Base-by-base conservation (phyloP, 208 protist genomes). In the Leishmania mexicana region DNA sequence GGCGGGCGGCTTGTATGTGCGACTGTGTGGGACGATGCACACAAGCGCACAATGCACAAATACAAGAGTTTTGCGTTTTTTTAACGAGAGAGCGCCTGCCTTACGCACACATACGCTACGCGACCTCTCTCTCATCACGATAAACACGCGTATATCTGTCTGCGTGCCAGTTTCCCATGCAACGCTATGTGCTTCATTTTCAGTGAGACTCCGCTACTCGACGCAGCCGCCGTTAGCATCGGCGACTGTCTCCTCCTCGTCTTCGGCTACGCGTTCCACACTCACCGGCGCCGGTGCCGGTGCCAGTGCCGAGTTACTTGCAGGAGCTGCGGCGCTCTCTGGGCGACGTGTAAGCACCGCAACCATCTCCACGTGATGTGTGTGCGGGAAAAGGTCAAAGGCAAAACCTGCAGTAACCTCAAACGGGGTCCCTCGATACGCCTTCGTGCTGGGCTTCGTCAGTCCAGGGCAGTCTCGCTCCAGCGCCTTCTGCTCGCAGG, bases 351-450 rank as follows among this genome's bases (percentile, higher is more conserved):
- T 91, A 65, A 99, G 88, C 31, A 99, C 90, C 0, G 92, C 92
- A 40, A 99, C 92, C 88, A 99, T 94, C 89, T 99, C 98, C 38
- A 95, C 91, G 80, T 99, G 96, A 53, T 96, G 93, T 53, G 98
- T 99, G 87, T 99, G 98, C 11, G 98, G 98, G 81, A 99, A 99
- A 45, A 99, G 85, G 83, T 99, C 98, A 17, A 99, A 94, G 0
- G 94, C 97, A 60, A 98, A 96, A 40, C 87, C 87, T 62, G 91
- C 89, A 4, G 94, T 90, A 42, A 98, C 92, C 67, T 85, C 85
- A 77, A 99, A 99, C 28, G 97, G 95, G 10, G 64, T 45, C n/a
- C 90, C 92, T 19, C 87, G 83, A 82, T 96, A 96, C 28, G 91
- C 92, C 74, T 93, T 97, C 15, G 93, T 95, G 45, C 86, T 71